Evolutionary conservation across 2,329 filamentous ascomycete species (phyloP).

Genomic region (Alternaria arbusti): DNA sequence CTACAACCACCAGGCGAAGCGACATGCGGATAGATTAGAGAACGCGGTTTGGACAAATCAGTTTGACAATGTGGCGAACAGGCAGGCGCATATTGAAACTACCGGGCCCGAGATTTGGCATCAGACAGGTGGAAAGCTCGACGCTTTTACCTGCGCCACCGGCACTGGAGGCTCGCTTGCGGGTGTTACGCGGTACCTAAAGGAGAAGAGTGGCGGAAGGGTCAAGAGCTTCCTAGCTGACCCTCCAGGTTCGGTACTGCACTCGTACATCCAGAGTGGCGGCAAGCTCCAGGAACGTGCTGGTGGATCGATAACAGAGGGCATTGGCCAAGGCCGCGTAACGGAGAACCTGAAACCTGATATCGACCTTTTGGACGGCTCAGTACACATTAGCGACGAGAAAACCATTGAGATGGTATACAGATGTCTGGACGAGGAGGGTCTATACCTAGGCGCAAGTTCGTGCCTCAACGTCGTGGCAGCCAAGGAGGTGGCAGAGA

Average conservation of each 20-base stretch:
- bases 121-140: slow-evolving; percentile 83
- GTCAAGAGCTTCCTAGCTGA: slow-evolving; percentile 93
- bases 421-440: slow-evolving; percentile 92
- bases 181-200: slow-evolving; percentile 85
- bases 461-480: slow-evolving; percentile 94
- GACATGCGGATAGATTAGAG: slow-evolving; percentile 84
- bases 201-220: slow-evolving; percentile 76
- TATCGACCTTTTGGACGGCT: slow-evolving; percentile 82
- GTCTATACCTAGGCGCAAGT: slow-evolving; percentile 91
- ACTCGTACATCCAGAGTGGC: slow-evolving; percentile 87
- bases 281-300: slow-evolving; percentile 81
- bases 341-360: slow-evolving; percentile 94
- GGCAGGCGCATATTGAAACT: slow-evolving; percentile 92
- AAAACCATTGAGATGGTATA: slow-evolving; percentile 99
- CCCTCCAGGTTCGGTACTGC: slow-evolving; percentile 89
- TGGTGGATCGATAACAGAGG: slow-evolving; percentile 93
- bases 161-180: slow-evolving; percentile 92
- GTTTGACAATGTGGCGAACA: slow-evolving; percentile 96
- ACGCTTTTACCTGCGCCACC: slow-evolving; percentile 95
- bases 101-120: slow-evolving; percentile 97
- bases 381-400: slow-evolving; percentile 84
- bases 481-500: slow-evolving; percentile 90
- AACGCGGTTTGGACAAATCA: slow-evolving; percentile 99
- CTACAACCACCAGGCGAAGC: slow-evolving; percentile 94
- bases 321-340: slow-evolving; percentile 93